Evolutionary conservation across 352 stramenopile species (phyloP).

Genomic region (Phytopythium montanum): DNA sequence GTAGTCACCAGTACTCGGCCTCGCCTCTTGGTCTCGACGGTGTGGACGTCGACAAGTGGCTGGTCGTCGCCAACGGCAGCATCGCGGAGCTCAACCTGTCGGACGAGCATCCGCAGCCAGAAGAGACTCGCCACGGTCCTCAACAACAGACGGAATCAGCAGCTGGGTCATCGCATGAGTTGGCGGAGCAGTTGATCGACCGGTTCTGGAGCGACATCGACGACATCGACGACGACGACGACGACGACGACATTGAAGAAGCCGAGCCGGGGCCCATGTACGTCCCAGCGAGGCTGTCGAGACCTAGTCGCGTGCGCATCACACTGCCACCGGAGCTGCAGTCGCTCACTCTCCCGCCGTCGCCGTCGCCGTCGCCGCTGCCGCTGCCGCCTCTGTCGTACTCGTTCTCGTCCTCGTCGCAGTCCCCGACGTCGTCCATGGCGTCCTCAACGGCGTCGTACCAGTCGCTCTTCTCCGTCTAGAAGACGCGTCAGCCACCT

Average conservation of each 20-base stretch:
- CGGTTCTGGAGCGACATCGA: conserved; percentile 8
- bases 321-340: neutral
- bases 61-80: conserved; percentile 1
- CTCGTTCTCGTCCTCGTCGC: conserved; percentile 16
- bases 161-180: neutral
- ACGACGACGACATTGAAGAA: conserved; percentile 8
- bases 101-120: neutral
- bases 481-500: neutral
- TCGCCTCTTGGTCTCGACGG: neutral
- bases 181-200: conserved; percentile 8
- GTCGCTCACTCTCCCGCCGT: neutral
- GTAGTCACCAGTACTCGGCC: neutral
- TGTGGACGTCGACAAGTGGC: conserved; percentile 6
- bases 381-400: neutral
- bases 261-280: neutral
- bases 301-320: neutral
- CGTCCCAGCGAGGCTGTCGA: neutral
- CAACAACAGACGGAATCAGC: neutral
- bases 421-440: conserved; percentile 20
- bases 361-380: neutral
- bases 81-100: conserved; percentile 1
- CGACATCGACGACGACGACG: conserved; percentile 1
- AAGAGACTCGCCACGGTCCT: neutral
- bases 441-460: conserved; percentile 2
- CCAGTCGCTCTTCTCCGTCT: conserved; percentile 7